These are phyloP conservation scores for Sclerotinia nivalis DNA, from an alignment of 2,329 filamentous ascomycete genomes.

Conservation along the genomic window DNA sequence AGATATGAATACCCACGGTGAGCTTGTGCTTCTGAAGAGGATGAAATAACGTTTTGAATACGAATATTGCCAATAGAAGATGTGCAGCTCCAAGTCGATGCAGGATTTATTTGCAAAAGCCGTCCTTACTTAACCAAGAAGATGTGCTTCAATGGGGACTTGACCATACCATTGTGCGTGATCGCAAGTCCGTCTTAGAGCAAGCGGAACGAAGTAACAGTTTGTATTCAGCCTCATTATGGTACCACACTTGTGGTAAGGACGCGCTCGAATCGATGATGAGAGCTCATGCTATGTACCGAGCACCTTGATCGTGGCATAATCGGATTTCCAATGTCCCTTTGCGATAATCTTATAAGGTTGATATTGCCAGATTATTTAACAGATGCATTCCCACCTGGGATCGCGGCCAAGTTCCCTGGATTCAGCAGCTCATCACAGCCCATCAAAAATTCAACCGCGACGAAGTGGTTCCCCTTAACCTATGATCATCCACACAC, in stretches of 20 bases:
- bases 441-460: neutral
- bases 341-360: neutral
- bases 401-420: no score
- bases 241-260: neutral
- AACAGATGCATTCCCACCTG: neutral
- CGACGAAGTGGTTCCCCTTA: neutral
- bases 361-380: no score
- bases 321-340: neutral
- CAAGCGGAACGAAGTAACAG: neutral
- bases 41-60: neutral
- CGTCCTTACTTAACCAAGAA: no score
- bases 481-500: conserved; percentile 2
- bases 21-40: neutral
- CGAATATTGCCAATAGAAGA: neutral
- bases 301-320: neutral
- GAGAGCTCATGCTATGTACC: neutral
- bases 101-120: neutral
- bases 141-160: no score
- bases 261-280: no score
- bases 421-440: neutral
- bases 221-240: no score
- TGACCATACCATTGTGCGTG: neutral
- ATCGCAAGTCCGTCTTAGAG: neutral
- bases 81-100: neutral
- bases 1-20: neutral